phyloP scores from a whole-genome alignment of 495 filamentous ascomycete genomes.

The Aspergillus cristatus region DNA sequence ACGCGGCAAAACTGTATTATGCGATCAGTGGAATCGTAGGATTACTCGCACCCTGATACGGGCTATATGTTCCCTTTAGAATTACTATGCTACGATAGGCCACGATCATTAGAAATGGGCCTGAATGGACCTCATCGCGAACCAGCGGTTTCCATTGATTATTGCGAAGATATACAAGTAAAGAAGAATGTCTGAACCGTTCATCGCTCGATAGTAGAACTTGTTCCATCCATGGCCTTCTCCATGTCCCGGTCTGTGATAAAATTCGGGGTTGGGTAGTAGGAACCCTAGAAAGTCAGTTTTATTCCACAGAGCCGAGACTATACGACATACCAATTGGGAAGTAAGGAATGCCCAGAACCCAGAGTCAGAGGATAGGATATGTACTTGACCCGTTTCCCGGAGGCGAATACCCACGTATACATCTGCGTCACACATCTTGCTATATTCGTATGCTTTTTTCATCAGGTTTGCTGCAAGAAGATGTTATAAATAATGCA shows the following conservation, averaged over 20 bases:
- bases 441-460: conserved; percentile 9
- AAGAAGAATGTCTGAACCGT: too few relatives aligned
- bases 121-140: too few relatives aligned
- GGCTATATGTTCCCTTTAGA: too few relatives aligned
- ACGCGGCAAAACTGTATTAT: too few relatives aligned
- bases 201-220: too few relatives aligned
- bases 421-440: conserved; percentile 11
- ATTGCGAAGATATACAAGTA: too few relatives aligned
- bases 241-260: not conserved
- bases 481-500: too few relatives aligned
- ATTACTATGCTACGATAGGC: too few relatives aligned
- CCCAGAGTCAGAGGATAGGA: conserved; percentile 11
- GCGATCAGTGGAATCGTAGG: too few relatives aligned
- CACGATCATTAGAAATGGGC: too few relatives aligned
- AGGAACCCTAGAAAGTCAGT: not conserved
- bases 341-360: conserved; percentile 9
- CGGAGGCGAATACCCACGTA: conserved; percentile 9
- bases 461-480: conserved; percentile 7
- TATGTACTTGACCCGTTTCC: conserved; percentile 9
- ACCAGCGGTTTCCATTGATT: too few relatives aligned
- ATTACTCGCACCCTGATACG: too few relatives aligned
- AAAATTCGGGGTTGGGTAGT: not conserved
- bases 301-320: not conserved
- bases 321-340: conserved; percentile 4
- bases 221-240: not conserved